A percentile compares a stretch with the other conserved stretches of the same genome.
These are phyloP conservation scores for Leccinum subatratum DNA, from an alignment of 1,284 basidiomycete species.

Conservation along the genomic window DNA sequence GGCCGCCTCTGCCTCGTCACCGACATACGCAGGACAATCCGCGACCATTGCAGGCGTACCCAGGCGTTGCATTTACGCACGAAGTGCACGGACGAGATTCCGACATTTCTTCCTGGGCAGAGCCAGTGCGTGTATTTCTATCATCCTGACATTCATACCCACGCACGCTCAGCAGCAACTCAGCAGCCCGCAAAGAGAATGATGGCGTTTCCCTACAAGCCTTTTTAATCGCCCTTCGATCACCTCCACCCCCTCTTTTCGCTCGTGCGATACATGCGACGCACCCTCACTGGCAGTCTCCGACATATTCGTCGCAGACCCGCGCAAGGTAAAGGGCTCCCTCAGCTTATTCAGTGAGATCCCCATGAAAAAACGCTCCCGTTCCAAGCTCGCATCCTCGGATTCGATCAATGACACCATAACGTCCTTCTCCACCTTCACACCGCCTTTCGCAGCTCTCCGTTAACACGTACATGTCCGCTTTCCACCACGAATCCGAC, in stretches of 20 bases:
- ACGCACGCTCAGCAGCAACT: conserved; percentile 10
- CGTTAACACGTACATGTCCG: conserved; percentile 20
- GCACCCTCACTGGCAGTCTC: conserved; percentile 29
- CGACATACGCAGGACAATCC: conserved; percentile 65
- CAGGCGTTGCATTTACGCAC: conserved; percentile 8
- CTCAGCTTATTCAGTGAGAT: conserved; percentile 31
- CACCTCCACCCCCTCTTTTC: conserved; percentile 31
- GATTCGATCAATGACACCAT: conserved; percentile 23
- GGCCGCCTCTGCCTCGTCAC: conserved; percentile 95
- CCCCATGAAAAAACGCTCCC: conserved; percentile 31
- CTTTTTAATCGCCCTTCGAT: conserved; percentile 24
- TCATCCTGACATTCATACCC: conserved; percentile 4
- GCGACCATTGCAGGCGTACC: conserved; percentile 12
- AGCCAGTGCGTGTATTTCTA: conserved; percentile 11
- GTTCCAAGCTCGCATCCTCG: conserved; percentile 28
- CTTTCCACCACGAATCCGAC: conserved; percentile 6
- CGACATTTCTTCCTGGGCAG: conserved; percentile 28
- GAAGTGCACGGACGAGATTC: conserved; percentile 9
- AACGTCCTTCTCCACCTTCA: conserved; percentile 11
- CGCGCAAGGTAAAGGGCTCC: conserved; percentile 32
- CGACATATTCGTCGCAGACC: conserved; percentile 25
- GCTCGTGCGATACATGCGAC: conserved; percentile 33
- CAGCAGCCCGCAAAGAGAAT: conserved; percentile 15
- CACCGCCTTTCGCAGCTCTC: conserved; percentile 26
- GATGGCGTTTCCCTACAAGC: conserved; percentile 35